Percentiles rank a stretch among this genome's conserved stretches.
These are phyloP conservation scores for Aspergillus tamarii DNA, from an alignment of 2,329 filamentous ascomycete genomes.

Conservation along the genomic window DNA sequence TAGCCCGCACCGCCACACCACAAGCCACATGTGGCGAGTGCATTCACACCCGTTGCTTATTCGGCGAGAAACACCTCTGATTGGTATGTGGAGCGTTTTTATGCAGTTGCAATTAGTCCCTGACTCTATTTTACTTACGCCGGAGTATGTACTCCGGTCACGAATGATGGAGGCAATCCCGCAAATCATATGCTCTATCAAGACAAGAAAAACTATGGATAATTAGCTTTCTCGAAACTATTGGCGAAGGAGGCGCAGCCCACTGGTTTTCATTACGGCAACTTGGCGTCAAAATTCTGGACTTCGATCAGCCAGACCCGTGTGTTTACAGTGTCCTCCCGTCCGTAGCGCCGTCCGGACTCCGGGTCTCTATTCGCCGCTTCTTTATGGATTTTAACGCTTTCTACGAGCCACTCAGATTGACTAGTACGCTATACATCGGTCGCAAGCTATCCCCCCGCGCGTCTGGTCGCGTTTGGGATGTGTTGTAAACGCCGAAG, in stretches of 20 bases:
- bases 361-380: neutral
- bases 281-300: conserved; percentile 13
- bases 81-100: neutral
- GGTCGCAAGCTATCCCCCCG: neutral
- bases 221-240: conserved; percentile 9
- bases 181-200: conserved; percentile 1
- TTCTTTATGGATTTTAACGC: neutral
- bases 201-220: neutral
- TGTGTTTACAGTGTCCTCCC: neutral
- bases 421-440: neutral
- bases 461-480: conserved; percentile 5
- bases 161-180: neutral
- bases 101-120: neutral
- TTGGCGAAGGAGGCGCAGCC: conserved; percentile 15
- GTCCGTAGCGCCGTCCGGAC: neutral
- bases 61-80: neutral
- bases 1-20: neutral
- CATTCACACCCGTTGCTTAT: neutral
- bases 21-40: conserved; percentile 4
- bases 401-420: conserved; percentile 5
- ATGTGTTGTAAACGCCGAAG: neutral
- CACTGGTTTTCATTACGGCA: neutral
- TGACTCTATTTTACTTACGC: neutral
- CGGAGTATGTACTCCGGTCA: neutral
- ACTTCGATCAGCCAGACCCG: neutral